phyloP scores from a whole-genome alignment of 148 eudicot genomes.

The Rhododendron griersonianum region DNA sequence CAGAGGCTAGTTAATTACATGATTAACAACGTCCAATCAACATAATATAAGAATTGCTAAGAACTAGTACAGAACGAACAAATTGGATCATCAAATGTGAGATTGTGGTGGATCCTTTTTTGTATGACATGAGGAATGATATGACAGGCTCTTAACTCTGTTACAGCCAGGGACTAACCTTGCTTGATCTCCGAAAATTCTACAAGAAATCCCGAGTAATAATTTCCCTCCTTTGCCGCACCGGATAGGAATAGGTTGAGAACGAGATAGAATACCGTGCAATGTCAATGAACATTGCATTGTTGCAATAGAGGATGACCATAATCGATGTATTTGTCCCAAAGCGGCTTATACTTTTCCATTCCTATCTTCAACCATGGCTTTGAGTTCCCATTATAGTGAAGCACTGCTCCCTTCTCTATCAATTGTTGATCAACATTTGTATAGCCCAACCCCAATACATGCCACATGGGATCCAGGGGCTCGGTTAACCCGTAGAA shows the following conservation, averaged over 20 bases:
- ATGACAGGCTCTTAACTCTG: background rate
- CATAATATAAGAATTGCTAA: background rate
- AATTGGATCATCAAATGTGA: background rate
- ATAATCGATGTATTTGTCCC: slow-evolving; percentile 79
- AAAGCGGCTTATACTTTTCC: slow-evolving; percentile 72
- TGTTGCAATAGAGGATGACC: slow-evolving; percentile 58
- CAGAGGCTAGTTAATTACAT: background rate
- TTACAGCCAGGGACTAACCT: slow-evolving; percentile 12
- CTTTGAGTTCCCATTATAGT: slow-evolving; percentile 78
- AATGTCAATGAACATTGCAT: slow-evolving; percentile 72
- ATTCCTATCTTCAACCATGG: slow-evolving; percentile 90
- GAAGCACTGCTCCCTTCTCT: slow-evolving; percentile 73
- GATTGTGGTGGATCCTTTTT: background rate
- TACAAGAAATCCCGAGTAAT: slow-evolving; percentile 4
- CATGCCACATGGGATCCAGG: slow-evolving; percentile 65
- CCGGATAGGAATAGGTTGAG: background rate
- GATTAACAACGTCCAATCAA: background rate
- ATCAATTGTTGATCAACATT: slow-evolving; percentile 57
- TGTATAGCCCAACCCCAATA: slow-evolving; percentile 78
- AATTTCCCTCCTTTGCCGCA: background rate
- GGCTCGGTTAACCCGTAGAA: slow-evolving; percentile 81
- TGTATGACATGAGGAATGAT: background rate
- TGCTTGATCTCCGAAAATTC: background rate
- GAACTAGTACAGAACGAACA: background rate
- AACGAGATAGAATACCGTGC: background rate